Evolutionary conservation across 78 protist species (phyloP), one percentile per base, ranked within the genome.

Genomic region (Anaeramoeba ignava): DNA sequence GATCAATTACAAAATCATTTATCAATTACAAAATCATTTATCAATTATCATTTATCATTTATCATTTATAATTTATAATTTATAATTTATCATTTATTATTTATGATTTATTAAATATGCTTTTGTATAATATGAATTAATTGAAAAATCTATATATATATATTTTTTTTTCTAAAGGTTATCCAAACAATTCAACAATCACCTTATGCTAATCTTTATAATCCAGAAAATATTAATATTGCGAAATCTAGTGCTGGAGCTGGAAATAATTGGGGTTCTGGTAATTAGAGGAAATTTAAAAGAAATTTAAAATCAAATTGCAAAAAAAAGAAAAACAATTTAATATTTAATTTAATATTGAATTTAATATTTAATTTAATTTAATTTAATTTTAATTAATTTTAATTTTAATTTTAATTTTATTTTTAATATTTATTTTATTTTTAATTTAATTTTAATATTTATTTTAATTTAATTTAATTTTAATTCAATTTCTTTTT

Each of bases 231-330:
- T 78, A 87, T 97, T 34, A 93, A 81, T 79, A 37, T 87, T 3
- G 33, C 88, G 23, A 42, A 81, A 1, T 89, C 87, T 0, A 98
- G 98, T 0, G 91, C 92, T 8, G 99, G 99, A 8, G 99, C 99
- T 2, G 99, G 99, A 41, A 96, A 96, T 85, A 96, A 94, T 81
- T 97, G 99, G 99, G 98, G 73, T 27, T n/a, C n/a, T n/a, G n/a
- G n/a, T n/a, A n/a, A n/a, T n/a, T n/a, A n/a, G n/a, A n/a, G n/a
- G n/a, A n/a, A n/a, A n/a, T n/a, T n/a, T n/a, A n/a, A n/a, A n/a
- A n/a, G n/a, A n/a, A n/a, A n/a, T n/a, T n/a, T n/a, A n/a, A n/a
- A n/a, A n/a, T n/a, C n/a, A n/a, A n/a, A n/a, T n/a, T n/a, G n/a
- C n/a, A n/a, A n/a, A n/a, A n/a, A n/a, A n/a, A n/a, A n/a, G n/a